Conservation (phyloP, 2,329 filamentous ascomycete species). For the Colletotrichum sublineola region DNA sequence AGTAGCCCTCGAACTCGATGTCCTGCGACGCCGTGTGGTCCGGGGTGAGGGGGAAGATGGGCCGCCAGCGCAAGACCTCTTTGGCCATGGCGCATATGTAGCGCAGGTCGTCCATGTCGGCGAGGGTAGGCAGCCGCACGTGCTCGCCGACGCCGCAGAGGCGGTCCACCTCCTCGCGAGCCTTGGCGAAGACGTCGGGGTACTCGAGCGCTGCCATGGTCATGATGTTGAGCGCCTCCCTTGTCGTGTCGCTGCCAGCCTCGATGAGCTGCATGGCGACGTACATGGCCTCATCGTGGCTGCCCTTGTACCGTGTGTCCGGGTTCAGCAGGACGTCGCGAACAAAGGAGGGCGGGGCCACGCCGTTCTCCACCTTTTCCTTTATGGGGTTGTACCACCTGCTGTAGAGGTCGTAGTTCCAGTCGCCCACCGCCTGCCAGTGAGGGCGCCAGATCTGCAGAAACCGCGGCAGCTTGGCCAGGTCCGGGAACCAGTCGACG, state of each 20-base stretch:
- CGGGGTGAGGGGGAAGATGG: slow-evolving; percentile 54
- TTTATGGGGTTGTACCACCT: slow-evolving; percentile 52
- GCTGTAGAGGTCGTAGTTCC: slow-evolving; percentile 51
- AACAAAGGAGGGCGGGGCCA: slow-evolving; percentile 52
- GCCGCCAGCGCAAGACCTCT: slow-evolving; percentile 61
- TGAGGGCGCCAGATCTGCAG: slow-evolving; percentile 51
- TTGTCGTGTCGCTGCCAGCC: slow-evolving; percentile 59
- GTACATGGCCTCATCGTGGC: slow-evolving; percentile 56
- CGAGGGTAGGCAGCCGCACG: slow-evolving; percentile 54
- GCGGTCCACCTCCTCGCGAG: slow-evolving; percentile 58
- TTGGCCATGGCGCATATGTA: slow-evolving; percentile 54
- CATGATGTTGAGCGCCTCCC: slow-evolving; percentile 52
- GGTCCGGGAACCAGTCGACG: slow-evolving; percentile 55
- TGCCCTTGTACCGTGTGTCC: slow-evolving; percentile 47
- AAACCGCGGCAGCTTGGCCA: slow-evolving; percentile 48
- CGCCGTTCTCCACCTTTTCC: slow-evolving; percentile 45
- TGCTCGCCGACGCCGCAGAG: slow-evolving; percentile 53
- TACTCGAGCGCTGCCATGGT: slow-evolving; percentile 49
- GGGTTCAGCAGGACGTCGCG: slow-evolving; percentile 50
- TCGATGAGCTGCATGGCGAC: slow-evolving; percentile 53
- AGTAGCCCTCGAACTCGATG: slow-evolving; percentile 55
- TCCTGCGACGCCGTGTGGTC: slow-evolving; percentile 56
- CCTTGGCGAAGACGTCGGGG: slow-evolving; percentile 51
- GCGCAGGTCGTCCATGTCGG: slow-evolving; percentile 55
- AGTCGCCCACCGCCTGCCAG: slow-evolving; percentile 52